Evolutionary conservation across 106 monocot species (phyloP), one percentile per base, ranked within the genome.

Genomic region (Acorus gramineus): DNA sequence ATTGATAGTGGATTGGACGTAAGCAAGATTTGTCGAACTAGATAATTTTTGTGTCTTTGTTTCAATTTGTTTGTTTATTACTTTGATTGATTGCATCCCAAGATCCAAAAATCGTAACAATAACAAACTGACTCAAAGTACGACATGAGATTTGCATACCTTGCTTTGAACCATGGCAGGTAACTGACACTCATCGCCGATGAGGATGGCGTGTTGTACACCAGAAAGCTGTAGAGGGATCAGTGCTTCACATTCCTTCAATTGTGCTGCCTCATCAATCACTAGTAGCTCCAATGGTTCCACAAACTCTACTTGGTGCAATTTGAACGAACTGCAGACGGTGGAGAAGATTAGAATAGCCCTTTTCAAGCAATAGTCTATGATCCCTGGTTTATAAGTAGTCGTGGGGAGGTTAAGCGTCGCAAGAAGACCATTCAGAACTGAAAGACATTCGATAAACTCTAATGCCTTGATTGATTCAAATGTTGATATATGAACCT

Each of bases 201-300:
- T 80, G 47, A 91, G 78, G 56, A 84, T 73, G 46, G 69, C 83
- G 61, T 79, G 80, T 44, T 50, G 50, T 57, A 86, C 50, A 5
- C 75, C 71, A 11, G 6, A 2, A 11, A 85, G 62, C 14, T 77
- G 74, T 9, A 89, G 46, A 11, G 85, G 85, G 43, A 82, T 89
- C 4, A 77, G 47, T 28, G 82, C 72, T 64, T 92, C 92, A 69
- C 87, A 92, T 64, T 92, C 89, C 65, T 77, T 89, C 46, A 85
- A 46, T 51, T 89, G 89, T 1, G 84, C 76, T 42, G 85, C 89
- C 59, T 89, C 89, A 66, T 89, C 89, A 64, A 89, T 75, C 10
- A 85, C 59, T 11, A 89, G 44, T 11, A 79, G 14, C 14, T 85
- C 74, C n/a, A 89, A 53, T 5, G 78, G 53, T 46, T 48, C 8